Base-by-base conservation (phyloP, 768 basidiomycete species). In the Rhodotorula taiwanensis region DNA sequence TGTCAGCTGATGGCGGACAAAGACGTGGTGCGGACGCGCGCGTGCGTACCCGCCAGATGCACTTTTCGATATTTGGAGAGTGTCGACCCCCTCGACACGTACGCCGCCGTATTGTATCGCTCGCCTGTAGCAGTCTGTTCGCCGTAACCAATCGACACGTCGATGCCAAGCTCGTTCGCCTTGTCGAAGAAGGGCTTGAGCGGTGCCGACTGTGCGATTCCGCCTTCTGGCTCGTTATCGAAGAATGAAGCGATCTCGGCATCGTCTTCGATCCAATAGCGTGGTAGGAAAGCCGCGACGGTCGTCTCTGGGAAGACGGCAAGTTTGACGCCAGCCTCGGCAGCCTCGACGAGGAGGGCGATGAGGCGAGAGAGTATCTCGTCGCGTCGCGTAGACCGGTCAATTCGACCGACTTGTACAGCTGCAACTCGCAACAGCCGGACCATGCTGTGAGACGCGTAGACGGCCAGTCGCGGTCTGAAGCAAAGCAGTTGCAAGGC, bases 91-190 rank as follows among this genome's bases (percentile, higher is more conserved):
- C 57, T 42, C 20, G 69, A 65, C 20, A 73, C 72, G 63, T 75
- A 75, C 18, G 72, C 71, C 2, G 74, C 71, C 10, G 73, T 72
- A 61, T 75, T 75, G 62, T 73, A 75, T 31, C 72, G 60, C 41
- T 60, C 56, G 1, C 72, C 72, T 0, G 59, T 55, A 4, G 65
- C 20, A 2, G 74, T 73, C 51, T 73, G 64, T 56, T 75, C 75
- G 15, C 71, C 74, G 52, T 76, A 76, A 0, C 75, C 75, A 21
- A 76, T 67, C 16, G 71, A 71, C 27, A 76, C 72, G 43, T 76
- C 75, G n/a, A 75, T 42, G 5, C 68, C 67, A 10, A 75, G 62
- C 59, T 68, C 67, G 28, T 44, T 50, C 0, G 74, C 74, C 25
- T 53, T 55, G 31, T 60, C 61, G 63, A 76, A 76, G 66, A 76